Conservation (phyloP, 2,329 filamentous ascomycete genomes). For the Amauroascus niger region DNA sequence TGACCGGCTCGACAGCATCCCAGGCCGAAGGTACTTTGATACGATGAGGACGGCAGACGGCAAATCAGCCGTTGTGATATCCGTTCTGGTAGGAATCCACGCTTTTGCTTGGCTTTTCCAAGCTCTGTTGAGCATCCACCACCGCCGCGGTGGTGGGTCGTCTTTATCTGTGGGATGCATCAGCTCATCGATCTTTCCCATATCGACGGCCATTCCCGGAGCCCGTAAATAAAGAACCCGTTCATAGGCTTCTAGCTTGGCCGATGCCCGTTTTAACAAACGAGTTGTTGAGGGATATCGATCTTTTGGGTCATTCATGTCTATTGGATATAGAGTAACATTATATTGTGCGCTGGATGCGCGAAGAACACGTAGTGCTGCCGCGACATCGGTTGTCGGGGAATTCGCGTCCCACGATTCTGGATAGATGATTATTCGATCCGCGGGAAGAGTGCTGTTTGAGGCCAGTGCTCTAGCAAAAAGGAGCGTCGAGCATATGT, state of each 20-base stretch:
- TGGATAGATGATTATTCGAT: conserved; percentile 40
- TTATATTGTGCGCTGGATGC: conserved; percentile 32
- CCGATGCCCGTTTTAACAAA: conserved; percentile 22
- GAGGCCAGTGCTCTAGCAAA: conserved; percentile 35
- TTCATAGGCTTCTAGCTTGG: conserved; percentile 37
- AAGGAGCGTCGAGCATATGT: conserved; percentile 39
- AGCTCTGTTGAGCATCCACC: neutral
- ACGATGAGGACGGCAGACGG: conserved; percentile 13
- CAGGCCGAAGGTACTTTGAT: conserved; percentile 5
- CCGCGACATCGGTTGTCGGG: conserved; percentile 22
- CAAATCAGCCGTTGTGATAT: conserved; percentile 6
- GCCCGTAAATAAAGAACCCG: conserved; percentile 37
- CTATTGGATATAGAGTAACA: conserved; percentile 35
- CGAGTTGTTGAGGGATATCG: conserved; percentile 12
- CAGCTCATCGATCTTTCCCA: conserved; percentile 30
- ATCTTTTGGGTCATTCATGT: conserved; percentile 25
- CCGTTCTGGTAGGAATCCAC: conserved; percentile 13
- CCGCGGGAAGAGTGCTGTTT: conserved; percentile 29
- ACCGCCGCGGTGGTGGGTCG: neutral
- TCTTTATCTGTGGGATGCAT: conserved; percentile 23
- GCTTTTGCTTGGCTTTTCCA: neutral
- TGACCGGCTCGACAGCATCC: conserved; percentile 6
- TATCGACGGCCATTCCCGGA: conserved; percentile 34
- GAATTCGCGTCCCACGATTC: conserved; percentile 35
- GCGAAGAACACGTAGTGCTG: conserved; percentile 32